Percentiles rank a stretch among this genome's conserved stretches.
Conservation (phyloP, 2,329 filamentous ascomycete genomes). For the Fusarium nurragi region DNA sequence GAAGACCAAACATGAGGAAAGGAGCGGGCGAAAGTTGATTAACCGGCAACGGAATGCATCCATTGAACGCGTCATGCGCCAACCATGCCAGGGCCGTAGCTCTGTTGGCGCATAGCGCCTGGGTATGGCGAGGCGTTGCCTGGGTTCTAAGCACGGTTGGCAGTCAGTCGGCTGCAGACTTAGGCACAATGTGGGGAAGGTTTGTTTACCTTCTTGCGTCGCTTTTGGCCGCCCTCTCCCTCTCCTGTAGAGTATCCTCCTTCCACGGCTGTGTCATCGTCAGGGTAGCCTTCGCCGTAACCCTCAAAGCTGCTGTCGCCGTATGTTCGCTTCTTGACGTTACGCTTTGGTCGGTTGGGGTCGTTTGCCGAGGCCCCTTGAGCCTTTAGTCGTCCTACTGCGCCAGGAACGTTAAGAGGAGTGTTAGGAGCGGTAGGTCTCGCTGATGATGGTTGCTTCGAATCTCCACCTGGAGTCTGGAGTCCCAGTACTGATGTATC, state of each 20-base stretch:
- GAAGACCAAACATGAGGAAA: constrained; percentile 4
- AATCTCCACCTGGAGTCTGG: constrained; percentile 54
- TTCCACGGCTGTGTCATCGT: constrained; percentile 69
- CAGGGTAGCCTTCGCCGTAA: constrained; percentile 75
- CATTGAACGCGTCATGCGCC: constrained; percentile 56
- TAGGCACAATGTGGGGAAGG: constrained; percentile 18
- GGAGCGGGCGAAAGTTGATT: neutral
- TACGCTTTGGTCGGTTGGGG: constrained; percentile 67
- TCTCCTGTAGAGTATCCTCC: constrained; percentile 77
- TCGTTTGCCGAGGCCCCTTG: constrained; percentile 55
- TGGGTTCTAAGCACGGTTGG: constrained; percentile 54
- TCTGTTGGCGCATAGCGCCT: constrained; percentile 58
- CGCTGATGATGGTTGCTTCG: constrained; percentile 54
- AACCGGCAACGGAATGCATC: neutral
- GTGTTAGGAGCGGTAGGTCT: constrained; percentile 64
- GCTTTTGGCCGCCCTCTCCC: constrained; percentile 72
- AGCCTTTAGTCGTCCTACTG: constrained; percentile 51
- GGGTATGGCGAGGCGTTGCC: constrained; percentile 56
- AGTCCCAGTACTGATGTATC: constrained; percentile 69
- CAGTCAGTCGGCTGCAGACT: constrained; percentile 51
- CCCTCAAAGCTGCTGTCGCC: constrained; percentile 79
- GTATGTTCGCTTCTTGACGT: constrained; percentile 78
- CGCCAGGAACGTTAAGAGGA: constrained; percentile 53
- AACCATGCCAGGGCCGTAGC: constrained; percentile 68
- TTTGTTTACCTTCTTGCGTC: constrained; percentile 70